Evolutionary conservation across 306 rosid species (phyloP), one percentile per base, ranked within the genome.

Genomic region (Begonia loranthoides): DNA sequence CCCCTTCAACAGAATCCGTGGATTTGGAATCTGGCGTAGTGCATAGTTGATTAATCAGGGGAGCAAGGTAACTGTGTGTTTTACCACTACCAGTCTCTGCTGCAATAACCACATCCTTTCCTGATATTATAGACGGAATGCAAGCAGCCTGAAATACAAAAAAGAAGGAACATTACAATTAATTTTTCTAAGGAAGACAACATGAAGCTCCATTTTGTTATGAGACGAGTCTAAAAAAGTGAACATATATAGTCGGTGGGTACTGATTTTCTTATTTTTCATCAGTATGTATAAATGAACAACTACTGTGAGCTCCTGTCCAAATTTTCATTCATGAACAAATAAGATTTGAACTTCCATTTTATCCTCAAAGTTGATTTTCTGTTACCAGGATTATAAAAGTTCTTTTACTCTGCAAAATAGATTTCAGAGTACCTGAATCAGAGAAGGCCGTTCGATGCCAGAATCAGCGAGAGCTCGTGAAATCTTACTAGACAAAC

Each of bases 41-140:
- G 38, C 74, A 64, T 11, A 90, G 73, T 65, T 63, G 76, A 68
- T 82, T 74, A 52, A 90, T 79, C 17, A 90, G 66, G 61, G 94
- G 97, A 54, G 58, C 78, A 12, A 90, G 81, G 56, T 85, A 90
- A 52, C 92, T 73, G 60, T 90, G 83, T 13, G 97, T 89, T 76
- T 89, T 84, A 17, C 97, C 95, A 62, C 97, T 85, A 10, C 97
- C 97, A 1, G 95, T 90, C 83, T 90, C 97, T 0, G 97, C 97
- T 10, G 97, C 97, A 64, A 90, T 72, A 56, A 90, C 62, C 66
- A 78, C 83, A 69, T 90, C 97, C 62, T 78, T 80, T 51, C 80
- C 95, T 38, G 92, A 77, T 41, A 78, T 70, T 68, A 90, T 76
- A 59, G 87, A 63, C 5, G 97, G 95, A 33, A 90, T 62, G 43